Evolutionary conservation across 2,329 filamentous ascomycete species (phyloP).

Genomic region (Hypoxylon sp.): DNA sequence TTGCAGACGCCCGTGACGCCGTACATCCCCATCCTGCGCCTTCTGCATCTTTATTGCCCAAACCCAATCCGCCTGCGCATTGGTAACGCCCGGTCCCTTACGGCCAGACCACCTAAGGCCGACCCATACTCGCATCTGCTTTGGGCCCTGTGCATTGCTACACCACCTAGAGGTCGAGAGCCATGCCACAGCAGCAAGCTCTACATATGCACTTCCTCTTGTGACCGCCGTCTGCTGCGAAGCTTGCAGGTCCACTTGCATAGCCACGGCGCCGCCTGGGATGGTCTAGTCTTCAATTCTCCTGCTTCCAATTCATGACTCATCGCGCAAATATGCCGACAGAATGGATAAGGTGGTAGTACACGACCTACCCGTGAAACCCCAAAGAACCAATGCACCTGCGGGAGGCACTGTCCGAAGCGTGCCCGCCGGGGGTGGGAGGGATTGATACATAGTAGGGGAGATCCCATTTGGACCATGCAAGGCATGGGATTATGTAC

Average conservation of each 20-base stretch:
- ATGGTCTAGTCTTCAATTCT: conserved; percentile 3
- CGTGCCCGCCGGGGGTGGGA: conserved; percentile 36
- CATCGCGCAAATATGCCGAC: conserved; percentile 30
- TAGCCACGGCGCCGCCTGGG: conserved; percentile 25
- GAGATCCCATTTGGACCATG: conserved; percentile 40
- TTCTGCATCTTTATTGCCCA: conserved; percentile 21
- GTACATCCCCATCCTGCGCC: conserved; percentile 29
- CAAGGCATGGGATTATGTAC: conserved; percentile 41
- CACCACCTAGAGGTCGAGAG: conserved; percentile 23
- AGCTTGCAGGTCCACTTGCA: conserved; percentile 49
- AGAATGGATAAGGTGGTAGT: conserved; percentile 35
- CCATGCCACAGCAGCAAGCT: conserved; percentile 38
- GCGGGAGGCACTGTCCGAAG: conserved; percentile 50
- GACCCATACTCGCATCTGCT: conserved; percentile 39
- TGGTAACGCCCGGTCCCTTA: conserved; percentile 30
- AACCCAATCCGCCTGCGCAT: conserved; percentile 30
- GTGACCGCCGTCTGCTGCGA: conserved; percentile 56
- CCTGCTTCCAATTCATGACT: conserved; percentile 26
- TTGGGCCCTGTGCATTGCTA: conserved; percentile 43
- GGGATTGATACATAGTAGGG: conserved; percentile 11
- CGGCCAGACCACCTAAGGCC: conserved; percentile 32
- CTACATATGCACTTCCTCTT: conserved; percentile 51
- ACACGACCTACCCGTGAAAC: conserved; percentile 41
- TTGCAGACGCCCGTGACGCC: conserved; percentile 51
- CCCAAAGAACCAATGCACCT: conserved; percentile 43